A percentile compares a stretch with the other conserved stretches of the same genome.
Conservation (phyloP, 2,329 filamentous ascomycete species). For the Colletotrichum graminicola region DNA sequence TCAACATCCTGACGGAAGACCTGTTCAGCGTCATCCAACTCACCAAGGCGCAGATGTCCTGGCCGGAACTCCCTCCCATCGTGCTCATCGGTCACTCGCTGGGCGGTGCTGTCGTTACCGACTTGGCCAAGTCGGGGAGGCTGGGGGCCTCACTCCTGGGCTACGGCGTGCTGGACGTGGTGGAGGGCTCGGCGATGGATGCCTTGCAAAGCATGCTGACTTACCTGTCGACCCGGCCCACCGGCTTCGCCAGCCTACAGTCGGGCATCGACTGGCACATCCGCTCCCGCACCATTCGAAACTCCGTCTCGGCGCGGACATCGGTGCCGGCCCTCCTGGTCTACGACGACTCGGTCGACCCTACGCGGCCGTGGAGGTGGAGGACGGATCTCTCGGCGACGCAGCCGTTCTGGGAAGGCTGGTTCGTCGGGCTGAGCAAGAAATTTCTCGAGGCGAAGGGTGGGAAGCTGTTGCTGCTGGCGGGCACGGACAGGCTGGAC, state of each 20-base stretch:
- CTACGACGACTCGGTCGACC: conserved; percentile 54
- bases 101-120: conserved; percentile 90
- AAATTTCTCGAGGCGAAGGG: conserved; percentile 88
- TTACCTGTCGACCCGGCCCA: conserved; percentile 86
- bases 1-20: conserved; percentile 80
- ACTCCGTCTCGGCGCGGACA: conserved; percentile 83
- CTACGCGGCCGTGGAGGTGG: conserved; percentile 78
- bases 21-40: conserved; percentile 76
- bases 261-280: conserved; percentile 95
- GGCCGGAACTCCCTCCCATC: conserved; percentile 79
- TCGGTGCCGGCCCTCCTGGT: conserved; percentile 86
- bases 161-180: conserved; percentile 92
- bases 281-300: conserved; percentile 87
- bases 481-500: conserved; percentile 90
- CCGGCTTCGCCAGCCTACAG: conserved; percentile 80
- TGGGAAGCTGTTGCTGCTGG: conserved; percentile 86
- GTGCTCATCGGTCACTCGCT: conserved; percentile 92
- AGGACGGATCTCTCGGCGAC: conserved; percentile 86
- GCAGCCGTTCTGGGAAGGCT: conserved; percentile 92
- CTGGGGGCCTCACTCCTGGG: conserved; percentile 80
- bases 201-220: conserved; percentile 94
- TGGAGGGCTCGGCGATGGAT: conserved; percentile 96
- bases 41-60: conserved; percentile 76
- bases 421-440: conserved; percentile 88
- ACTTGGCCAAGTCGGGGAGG: conserved; percentile 77